Conservation (phyloP, 2,329 filamentous ascomycete species). For the Macrophomina tecta region DNA sequence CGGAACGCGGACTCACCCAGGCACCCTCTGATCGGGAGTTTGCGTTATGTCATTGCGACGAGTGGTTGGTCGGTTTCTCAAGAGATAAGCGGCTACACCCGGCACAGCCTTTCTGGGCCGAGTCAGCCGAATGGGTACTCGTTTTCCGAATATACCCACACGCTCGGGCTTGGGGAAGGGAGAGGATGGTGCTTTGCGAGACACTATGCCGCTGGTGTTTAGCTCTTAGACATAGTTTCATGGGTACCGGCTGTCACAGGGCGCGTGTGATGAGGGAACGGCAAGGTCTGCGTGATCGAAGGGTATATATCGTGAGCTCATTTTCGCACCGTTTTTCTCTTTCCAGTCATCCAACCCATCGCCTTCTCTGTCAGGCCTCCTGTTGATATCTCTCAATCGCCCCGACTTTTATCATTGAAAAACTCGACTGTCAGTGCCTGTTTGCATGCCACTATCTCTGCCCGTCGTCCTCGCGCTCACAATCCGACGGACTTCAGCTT, state of each 20-base stretch:
- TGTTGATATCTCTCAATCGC: background rate
- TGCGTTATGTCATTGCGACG: constrained; percentile 19
- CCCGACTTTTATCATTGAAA: too few species aligned
- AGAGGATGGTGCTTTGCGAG: constrained; percentile 4
- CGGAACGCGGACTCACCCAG: background rate
- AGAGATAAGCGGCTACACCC: constrained; percentile 16
- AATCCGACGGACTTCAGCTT: constrained; percentile 13
- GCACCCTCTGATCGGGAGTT: constrained; percentile 16
- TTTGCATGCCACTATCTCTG: constrained; percentile 11
- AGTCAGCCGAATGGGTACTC: background rate
- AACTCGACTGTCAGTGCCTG: background rate
- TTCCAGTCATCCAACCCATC: background rate
- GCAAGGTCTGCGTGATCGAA: background rate
- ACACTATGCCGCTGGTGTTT: constrained; percentile 11
- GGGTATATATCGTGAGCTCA: constrained; percentile 12
- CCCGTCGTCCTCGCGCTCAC: constrained; percentile 19
- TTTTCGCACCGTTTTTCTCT: background rate
- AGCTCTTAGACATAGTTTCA: constrained; percentile 19
- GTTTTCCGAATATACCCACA: background rate
- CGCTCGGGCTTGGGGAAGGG: background rate
- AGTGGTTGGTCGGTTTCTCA: constrained; percentile 7
- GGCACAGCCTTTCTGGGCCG: constrained; percentile 8
- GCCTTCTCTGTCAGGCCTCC: background rate
- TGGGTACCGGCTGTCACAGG: constrained; percentile 4
- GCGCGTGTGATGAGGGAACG: background rate